Evolutionary conservation across 2,329 filamentous ascomycete genomes (phyloP), one percentile per base, ranked within the genome.

Genomic region (Neopestalotiopsis clavispora): DNA sequence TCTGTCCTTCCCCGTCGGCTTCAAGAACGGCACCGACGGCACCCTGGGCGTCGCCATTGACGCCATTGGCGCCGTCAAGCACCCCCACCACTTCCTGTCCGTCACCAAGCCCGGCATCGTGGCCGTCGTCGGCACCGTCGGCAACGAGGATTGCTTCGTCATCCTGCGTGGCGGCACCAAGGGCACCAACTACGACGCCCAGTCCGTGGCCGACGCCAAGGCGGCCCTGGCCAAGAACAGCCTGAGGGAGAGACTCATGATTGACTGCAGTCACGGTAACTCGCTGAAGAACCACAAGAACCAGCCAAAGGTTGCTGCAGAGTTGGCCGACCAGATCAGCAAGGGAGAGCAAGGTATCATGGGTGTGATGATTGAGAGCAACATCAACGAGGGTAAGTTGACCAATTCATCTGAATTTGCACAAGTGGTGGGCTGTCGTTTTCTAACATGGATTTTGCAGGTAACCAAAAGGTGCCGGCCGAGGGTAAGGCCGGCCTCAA

Each of bases 11-110:
- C 96, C 96, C 1, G 94, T 99, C 12, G 96, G 96, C 65, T 99
- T 99, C 92, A 99, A 99, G 89, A 99, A 99, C 82, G 96, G 96
- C 72, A 99, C 96, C 40, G 96, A 99, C 79, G 96, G 96, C 65
- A 92, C 91, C 9, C 84, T 98, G 62, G 89, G 91, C 68, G 95
- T 98, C 4, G 95, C 96, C 13, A 94, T 98, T 75, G 96, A 99
- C 79, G 96, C 96, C 65, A 97, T 98, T 79, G 94, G 95, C 71
- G 94, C 96, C 17, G 95, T 97, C 65, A 91, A 89, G 79, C 94
- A 97, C 78, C 94, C 94, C 17, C 96, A 99, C 78, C 94, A 98
- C 85, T 98, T 99, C 87, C 87, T 99, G 75, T 97, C 94, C 5
- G 95, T 98, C 73, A 98, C 96, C 28, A 98, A 98, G 86, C 95